A percentile compares a stretch with the other conserved stretches of the same genome.
Evolutionary conservation across 345 rosid species (phyloP).

Genomic region (Bretschneidera sinensis): DNA sequence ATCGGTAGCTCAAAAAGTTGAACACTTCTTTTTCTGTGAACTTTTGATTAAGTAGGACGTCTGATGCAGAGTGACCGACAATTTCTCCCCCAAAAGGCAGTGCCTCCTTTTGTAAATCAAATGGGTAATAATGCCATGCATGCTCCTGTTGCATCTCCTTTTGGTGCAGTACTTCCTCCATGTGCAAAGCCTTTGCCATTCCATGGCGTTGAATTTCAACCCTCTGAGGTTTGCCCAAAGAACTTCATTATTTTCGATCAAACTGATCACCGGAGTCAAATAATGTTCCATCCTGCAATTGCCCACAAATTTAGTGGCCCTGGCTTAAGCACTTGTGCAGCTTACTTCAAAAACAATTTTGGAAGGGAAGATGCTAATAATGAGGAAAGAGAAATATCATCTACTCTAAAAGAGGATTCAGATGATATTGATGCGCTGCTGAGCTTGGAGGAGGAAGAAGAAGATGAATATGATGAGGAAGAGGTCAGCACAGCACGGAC

Average conservation of each 20-base stretch:
- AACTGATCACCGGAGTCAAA: slow-evolving; percentile 56
- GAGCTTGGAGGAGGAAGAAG: slow-evolving; percentile 64
- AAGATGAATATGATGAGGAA: slow-evolving; percentile 48
- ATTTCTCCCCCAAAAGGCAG: slow-evolving; percentile 23
- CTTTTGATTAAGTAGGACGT: slow-evolving; percentile 20
- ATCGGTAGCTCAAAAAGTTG: slow-evolving; percentile 19
- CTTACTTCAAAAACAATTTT: slow-evolving; percentile 34
- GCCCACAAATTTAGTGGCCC: slow-evolving; percentile 49
- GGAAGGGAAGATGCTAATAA: slow-evolving; percentile 27
- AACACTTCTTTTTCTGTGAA: slow-evolving; percentile 19
- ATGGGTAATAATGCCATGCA: slow-evolving; percentile 38
- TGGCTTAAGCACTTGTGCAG: slow-evolving; percentile 34
- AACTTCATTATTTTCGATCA: slow-evolving; percentile 67
- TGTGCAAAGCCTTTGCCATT: slow-evolving; percentile 36
- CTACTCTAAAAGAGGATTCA: slow-evolving; percentile 63
- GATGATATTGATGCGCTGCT: slow-evolving; percentile 81
- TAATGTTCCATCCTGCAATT: slow-evolving; percentile 73
- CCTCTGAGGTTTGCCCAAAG: slow-evolving; percentile 62
- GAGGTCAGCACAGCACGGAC: slow-evolving; percentile 71
- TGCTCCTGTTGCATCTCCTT: slow-evolving; percentile 43
- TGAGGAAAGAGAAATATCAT: slow-evolving; percentile 39
- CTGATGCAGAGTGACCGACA: slow-evolving; percentile 53
- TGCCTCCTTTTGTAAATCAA: slow-evolving; percentile 39
- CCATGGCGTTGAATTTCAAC: slow-evolving; percentile 65
- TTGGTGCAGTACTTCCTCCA: slow-evolving; percentile 47